phyloP scores from a whole-genome alignment of 495 filamentous ascomycete species.

The Parathielavia hyrcaniae region DNA sequence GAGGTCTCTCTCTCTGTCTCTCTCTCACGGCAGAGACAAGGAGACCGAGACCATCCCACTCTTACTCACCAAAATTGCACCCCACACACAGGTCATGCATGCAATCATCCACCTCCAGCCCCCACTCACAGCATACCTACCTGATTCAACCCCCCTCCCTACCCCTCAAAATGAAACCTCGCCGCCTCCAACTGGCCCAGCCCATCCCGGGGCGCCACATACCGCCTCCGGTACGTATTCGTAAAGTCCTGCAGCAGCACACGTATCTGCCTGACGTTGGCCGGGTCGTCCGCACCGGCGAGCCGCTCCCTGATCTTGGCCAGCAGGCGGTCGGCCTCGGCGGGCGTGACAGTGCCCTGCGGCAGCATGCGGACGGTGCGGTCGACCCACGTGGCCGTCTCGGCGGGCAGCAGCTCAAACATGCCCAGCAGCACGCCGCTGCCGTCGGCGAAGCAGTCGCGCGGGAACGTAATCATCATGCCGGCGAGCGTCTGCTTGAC shows the following conservation, averaged over 20 bases:
- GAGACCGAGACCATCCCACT: too few relatives aligned
- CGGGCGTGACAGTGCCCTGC: slow-evolving; percentile 62
- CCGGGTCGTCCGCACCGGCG: slow-evolving; percentile 55
- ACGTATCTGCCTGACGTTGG: slow-evolving; percentile 65
- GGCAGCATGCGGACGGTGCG: slow-evolving; percentile 78
- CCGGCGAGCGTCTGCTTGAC: slow-evolving; percentile 83
- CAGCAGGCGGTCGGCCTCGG: slow-evolving; percentile 58
- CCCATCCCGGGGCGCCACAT: slow-evolving; percentile 89
- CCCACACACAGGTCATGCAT: too few relatives aligned
- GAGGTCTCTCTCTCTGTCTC: too few relatives aligned
- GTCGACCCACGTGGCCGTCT: slow-evolving; percentile 73
- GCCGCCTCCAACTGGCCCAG: slow-evolving; percentile 77
- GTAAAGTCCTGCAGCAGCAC: slow-evolving; percentile 93
- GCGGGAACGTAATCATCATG: slow-evolving; percentile 98
- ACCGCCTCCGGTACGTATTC: slow-evolving; percentile 82
- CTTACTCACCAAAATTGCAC: too few relatives aligned
- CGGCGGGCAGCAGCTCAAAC: slow-evolving; percentile 77
- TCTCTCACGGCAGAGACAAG: too few relatives aligned
- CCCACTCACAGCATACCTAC: background rate
- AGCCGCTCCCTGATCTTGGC: slow-evolving; percentile 61
- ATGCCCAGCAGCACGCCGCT: slow-evolving; percentile 83
- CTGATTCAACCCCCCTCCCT: slow-evolving; percentile 11
- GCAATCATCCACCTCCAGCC: background rate
- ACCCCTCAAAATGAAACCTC: slow-evolving; percentile 74
- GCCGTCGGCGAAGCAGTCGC: slow-evolving; percentile 89